These are phyloP conservation scores for Colletotrichum lindemuthianum DNA, from an alignment of 2,329 filamentous ascomycete genomes.

Conservation along the genomic window DNA sequence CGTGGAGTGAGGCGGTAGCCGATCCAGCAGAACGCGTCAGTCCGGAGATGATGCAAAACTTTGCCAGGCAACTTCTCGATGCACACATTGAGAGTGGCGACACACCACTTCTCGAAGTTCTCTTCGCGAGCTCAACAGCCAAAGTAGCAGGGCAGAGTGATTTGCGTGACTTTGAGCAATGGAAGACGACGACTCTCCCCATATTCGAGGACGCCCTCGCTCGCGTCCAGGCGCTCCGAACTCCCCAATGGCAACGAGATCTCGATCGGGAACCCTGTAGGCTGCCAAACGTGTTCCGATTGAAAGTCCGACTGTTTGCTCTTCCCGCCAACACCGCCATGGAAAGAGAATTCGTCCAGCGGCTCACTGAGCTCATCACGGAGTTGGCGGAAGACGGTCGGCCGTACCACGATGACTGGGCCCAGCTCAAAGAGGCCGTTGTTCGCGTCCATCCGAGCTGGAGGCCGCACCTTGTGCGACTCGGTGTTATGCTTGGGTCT, in stretches of 20 bases:
- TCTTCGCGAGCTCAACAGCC: conserved; percentile 1
- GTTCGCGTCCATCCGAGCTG: background rate
- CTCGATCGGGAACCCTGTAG: background rate
- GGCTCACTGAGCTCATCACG: background rate
- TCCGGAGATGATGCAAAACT: conserved; percentile 1
- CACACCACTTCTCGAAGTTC: background rate
- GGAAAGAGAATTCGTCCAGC: background rate
- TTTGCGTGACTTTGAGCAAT: background rate
- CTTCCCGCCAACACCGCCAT: background rate
- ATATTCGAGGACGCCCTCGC: conserved; percentile 1
- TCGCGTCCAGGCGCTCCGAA: conserved; percentile 8
- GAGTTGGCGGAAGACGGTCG: background rate
- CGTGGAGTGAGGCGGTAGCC: background rate
- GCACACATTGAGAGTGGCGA: background rate
- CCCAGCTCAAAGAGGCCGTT: conserved; percentile 1
- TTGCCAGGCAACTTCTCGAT: background rate
- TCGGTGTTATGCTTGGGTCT: background rate
- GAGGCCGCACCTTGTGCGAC: background rate
- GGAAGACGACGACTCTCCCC: conserved; percentile 12
- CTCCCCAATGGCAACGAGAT: conserved; percentile 11
- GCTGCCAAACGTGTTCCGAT: conserved; percentile 5
- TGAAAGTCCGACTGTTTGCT: conserved; percentile 6
- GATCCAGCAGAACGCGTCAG: background rate
- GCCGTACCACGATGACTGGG: conserved; percentile 13
- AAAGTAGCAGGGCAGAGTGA: background rate